Conservation (phyloP, 2,329 filamentous ascomycete species). For the Emmonsiellopsis sp. region DNA sequence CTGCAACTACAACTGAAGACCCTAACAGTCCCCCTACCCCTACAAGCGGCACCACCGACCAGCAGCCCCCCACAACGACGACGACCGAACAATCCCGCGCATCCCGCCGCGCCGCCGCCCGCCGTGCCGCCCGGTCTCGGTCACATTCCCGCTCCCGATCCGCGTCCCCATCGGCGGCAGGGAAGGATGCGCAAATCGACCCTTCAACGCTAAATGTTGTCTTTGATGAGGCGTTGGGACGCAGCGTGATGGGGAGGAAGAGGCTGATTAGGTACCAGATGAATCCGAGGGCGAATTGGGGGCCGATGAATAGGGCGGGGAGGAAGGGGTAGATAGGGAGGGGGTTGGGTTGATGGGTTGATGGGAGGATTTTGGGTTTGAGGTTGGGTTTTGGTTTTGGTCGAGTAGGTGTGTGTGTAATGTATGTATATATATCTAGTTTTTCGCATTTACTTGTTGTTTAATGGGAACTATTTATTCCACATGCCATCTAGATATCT, state of each 20-base stretch:
- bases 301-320: constrained; percentile 56
- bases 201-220: constrained; percentile 48
- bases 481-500: no score
- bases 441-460: no score
- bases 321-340: not conserved
- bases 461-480: no score
- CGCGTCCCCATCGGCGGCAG: not conserved
- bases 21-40: no score
- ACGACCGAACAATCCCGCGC: not conserved
- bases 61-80: not conserved
- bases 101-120: not conserved
- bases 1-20: constrained; percentile 4
- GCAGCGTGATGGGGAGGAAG: constrained; percentile 49
- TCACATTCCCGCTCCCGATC: no score
- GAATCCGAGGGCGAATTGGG: constrained; percentile 91
- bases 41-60: no score
- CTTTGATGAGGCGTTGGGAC: constrained; percentile 75
- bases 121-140: not conserved
- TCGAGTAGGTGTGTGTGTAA: no score
- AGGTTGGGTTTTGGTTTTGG: not conserved
- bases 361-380: not conserved
- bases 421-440: no score
- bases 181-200: not conserved
- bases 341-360: not conserved
- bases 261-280: constrained; percentile 78